Percentiles rank a stretch among this genome's conserved stretches.
Evolutionary conservation across 2,329 filamentous ascomycete genomes (phyloP).

Genomic region (Fusarium xylarioides): DNA sequence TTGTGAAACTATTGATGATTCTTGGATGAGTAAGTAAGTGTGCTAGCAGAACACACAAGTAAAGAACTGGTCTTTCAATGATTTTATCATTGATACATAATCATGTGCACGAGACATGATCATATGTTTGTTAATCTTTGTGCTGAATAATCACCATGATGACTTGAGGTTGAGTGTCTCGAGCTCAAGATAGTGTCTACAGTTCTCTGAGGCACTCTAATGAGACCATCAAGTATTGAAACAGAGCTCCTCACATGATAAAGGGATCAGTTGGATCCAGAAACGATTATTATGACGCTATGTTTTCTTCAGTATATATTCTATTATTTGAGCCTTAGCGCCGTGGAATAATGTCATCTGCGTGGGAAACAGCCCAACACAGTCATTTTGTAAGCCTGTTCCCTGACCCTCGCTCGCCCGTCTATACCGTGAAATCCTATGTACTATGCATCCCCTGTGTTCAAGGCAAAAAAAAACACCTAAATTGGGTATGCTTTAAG

Average conservation of each 20-base stretch:
- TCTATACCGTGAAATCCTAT: conserved; percentile 8
- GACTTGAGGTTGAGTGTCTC: neutral
- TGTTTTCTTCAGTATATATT: neutral
- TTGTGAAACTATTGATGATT: neutral
- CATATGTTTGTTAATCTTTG: neutral
- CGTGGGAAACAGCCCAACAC: neutral
- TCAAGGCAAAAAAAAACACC: neutral
- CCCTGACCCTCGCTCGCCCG: neutral
- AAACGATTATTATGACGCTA: neutral
- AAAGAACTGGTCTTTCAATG: neutral
- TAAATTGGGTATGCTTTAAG: neutral
- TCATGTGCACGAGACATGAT: neutral
- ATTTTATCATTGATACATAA: neutral
- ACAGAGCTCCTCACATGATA: neutral
- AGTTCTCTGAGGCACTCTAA: neutral
- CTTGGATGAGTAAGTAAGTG: neutral
- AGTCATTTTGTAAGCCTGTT: neutral
- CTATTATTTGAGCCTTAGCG: neutral
- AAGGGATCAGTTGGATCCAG: neutral
- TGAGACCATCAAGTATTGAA: neutral
- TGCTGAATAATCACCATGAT: neutral
- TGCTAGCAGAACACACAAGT: neutral
- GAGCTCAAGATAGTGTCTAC: neutral
- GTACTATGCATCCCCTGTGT: neutral
- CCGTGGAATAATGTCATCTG: neutral